Evolutionary conservation across 2,329 filamentous ascomycete genomes (phyloP).

Genomic region (Aschersonia sp.): DNA sequence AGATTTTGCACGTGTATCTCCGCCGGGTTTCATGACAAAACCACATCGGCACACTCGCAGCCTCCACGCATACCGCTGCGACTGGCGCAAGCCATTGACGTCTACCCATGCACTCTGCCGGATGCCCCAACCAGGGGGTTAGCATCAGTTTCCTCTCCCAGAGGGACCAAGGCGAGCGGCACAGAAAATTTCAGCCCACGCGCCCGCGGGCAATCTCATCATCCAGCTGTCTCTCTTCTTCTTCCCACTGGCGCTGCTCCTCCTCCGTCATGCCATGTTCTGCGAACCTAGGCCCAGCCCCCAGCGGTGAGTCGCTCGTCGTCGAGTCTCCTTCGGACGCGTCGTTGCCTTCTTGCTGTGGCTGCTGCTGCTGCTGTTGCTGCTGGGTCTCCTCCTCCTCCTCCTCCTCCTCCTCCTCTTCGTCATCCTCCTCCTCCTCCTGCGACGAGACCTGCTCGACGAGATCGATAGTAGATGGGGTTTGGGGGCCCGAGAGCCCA

Average conservation of each 20-base stretch:
- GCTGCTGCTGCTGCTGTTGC: background rate
- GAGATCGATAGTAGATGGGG: no score
- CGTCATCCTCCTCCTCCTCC: no score
- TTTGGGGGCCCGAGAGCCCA: no score
- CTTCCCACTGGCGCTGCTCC: conserved; percentile 26
- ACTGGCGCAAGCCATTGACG: no score
- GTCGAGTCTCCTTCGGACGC: background rate
- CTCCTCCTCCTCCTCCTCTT: conserved; percentile 14
- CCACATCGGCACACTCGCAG: no score
- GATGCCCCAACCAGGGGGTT: no score
- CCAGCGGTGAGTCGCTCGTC: conserved; percentile 11
- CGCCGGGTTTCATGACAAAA: no score
- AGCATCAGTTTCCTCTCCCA: no score
- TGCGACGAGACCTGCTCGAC: no score
- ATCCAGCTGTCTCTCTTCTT: conserved; percentile 43
- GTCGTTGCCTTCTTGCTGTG: conserved; percentile 4
- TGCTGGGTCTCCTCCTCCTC: conserved; percentile 23
- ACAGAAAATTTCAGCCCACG: conserved; percentile 21
- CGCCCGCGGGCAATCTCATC: conserved; percentile 28
- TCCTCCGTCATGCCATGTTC: conserved; percentile 47
- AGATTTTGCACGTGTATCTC: background rate
- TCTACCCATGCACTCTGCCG: no score
- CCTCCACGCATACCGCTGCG: no score
- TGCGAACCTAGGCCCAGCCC: conserved; percentile 34
- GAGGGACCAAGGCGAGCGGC: background rate